Conservation (phyloP, 306 rosid species). For the Casuarina glauca region DNA sequence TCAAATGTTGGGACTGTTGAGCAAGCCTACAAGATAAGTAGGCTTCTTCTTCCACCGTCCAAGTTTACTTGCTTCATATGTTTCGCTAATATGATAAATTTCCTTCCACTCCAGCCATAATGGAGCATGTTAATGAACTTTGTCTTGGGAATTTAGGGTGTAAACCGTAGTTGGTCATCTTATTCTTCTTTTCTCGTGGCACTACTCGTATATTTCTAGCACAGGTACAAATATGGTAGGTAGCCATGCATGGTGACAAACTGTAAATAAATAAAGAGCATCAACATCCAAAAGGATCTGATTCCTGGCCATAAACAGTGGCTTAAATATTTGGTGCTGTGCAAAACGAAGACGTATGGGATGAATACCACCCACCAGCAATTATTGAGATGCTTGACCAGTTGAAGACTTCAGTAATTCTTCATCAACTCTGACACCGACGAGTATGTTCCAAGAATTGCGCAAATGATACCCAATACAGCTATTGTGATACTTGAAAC, state of each 20-base stretch:
- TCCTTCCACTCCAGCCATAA: no score
- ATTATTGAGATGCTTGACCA: neutral
- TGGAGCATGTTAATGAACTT: no score
- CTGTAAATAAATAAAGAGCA: neutral
- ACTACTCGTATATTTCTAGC: no score
- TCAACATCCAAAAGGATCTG: neutral
- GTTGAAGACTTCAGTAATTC: conserved; percentile 13
- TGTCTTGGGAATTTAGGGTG: no score
- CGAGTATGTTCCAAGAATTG: conserved; percentile 43
- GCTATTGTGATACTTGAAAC: conserved; percentile 25
- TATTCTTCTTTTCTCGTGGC: no score
- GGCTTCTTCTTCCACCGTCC: neutral
- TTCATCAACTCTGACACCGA: conserved; percentile 29
- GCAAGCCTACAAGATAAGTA: conserved; percentile 4
- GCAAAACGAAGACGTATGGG: neutral
- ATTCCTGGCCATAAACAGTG: neutral
- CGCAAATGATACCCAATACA: conserved; percentile 31
- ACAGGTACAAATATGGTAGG: no score
- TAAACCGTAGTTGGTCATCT: no score
- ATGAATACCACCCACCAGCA: neutral
- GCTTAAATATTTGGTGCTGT: neutral
- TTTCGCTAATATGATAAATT: neutral
- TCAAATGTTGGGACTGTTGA: neutral
- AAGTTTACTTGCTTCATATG: neutral
- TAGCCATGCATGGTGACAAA: no score